Percentiles rank a stretch among this genome's conserved stretches.
Conservation (phyloP, 176 grass and related monocot genomes). For the Carex scoparia region DNA sequence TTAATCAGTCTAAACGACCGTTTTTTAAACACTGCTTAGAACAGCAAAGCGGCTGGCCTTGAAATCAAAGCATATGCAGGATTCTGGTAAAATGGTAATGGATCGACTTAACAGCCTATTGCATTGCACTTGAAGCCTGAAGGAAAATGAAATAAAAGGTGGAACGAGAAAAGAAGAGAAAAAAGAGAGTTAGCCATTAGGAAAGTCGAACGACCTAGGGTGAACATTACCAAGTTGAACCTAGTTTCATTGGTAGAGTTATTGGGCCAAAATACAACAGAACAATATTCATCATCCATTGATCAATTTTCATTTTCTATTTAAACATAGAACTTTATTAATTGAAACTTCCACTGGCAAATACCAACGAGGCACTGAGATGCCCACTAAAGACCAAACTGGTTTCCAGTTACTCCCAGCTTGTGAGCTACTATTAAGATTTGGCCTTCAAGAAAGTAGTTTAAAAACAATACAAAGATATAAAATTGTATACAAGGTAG, state of each 20-base stretch:
- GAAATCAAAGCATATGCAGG: no score
- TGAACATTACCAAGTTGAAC: no score
- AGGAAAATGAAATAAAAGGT: no score
- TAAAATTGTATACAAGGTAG: background rate
- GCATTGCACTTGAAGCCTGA: no score
- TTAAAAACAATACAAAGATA: background rate
- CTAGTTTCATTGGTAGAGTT: background rate
- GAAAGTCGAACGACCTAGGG: no score
- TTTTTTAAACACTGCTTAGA: no score
- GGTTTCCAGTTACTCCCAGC: background rate
- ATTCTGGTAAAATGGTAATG: no score
- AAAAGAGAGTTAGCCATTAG: no score
- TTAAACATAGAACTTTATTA: background rate
- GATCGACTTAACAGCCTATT: no score
- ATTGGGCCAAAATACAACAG: background rate
- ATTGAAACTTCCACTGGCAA: background rate
- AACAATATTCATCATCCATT: background rate
- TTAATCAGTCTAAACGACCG: no score
- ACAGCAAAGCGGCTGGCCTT: no score
- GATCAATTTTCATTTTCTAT: background rate
- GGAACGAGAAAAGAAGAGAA: no score
- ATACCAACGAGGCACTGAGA: background rate
- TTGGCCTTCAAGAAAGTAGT: background rate
- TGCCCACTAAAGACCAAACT: background rate
- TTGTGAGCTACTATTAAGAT: background rate